Percentiles rank a stretch among this genome's conserved stretches.
These are phyloP conservation scores for Ganoderma meredithae DNA, from an alignment of 1,284 basidiomycete genomes.

Conservation along the genomic window DNA sequence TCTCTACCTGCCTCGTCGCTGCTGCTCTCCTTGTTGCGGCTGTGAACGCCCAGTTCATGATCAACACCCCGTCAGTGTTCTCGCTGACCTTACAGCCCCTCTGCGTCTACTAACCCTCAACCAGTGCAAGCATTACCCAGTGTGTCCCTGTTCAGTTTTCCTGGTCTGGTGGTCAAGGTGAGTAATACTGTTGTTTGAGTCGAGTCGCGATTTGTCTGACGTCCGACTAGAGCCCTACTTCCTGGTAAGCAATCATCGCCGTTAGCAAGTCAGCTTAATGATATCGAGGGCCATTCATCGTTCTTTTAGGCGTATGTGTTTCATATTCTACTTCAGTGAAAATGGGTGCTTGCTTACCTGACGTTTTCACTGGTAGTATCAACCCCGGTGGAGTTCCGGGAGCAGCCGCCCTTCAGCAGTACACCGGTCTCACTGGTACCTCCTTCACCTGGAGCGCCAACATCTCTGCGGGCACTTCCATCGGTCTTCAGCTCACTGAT, in stretches of 20 bases:
- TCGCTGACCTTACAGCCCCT: background rate
- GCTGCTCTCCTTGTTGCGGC: conserved; percentile 34
- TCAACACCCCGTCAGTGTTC: conserved; percentile 43
- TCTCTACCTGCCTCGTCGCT: conserved; percentile 35
- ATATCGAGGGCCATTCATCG: background rate
- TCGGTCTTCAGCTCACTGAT: conserved; percentile 64
- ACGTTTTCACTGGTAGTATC: conserved; percentile 29
- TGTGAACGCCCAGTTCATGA: conserved; percentile 36
- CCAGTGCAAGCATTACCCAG: conserved; percentile 35
- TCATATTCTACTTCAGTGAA: background rate
- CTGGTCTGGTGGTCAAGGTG: conserved; percentile 37
- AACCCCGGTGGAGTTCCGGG: conserved; percentile 35
- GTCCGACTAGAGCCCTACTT: conserved; percentile 36
- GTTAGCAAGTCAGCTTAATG: background rate
- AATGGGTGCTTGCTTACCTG: background rate
- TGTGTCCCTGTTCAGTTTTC: conserved; percentile 40
- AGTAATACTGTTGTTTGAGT: conserved; percentile 19
- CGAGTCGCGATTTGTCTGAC: background rate
- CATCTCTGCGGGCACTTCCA: conserved; percentile 42
- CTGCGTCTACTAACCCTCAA: background rate
- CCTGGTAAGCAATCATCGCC: conserved; percentile 33
- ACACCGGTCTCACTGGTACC: conserved; percentile 32
- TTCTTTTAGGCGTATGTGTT: conserved; percentile 31
- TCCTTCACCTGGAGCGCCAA: conserved; percentile 41
- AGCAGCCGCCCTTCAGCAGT: conserved; percentile 38